Evolutionary conservation across 495 filamentous ascomycete genomes (phyloP).

Genomic region (Xylaria nigripes): DNA sequence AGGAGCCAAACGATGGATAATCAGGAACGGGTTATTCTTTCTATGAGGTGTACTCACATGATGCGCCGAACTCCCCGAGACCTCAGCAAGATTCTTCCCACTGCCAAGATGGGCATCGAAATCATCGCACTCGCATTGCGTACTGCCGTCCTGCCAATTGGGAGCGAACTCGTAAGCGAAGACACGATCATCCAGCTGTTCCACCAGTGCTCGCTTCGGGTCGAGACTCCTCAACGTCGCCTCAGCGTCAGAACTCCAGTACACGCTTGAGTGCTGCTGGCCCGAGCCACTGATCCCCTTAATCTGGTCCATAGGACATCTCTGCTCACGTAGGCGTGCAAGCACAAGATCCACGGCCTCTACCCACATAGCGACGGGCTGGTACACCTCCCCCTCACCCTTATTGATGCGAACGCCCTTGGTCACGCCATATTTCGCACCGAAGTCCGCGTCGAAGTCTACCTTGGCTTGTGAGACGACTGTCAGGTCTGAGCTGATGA

Average conservation of each 20-base stretch:
- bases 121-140: conserved; percentile 79
- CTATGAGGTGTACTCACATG: conserved; percentile 52
- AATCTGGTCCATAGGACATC: conserved; percentile 68
- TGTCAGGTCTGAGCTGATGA: conserved; percentile 70
- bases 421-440: conserved; percentile 70
- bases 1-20: not conserved
- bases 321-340: conserved; percentile 57
- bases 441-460: conserved; percentile 62
- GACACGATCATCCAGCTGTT: conserved; percentile 54
- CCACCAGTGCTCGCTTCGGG: conserved; percentile 49
- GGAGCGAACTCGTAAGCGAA: conserved; percentile 85
- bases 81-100: conserved; percentile 58
- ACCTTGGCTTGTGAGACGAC: conserved; percentile 68
- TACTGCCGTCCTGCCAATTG: conserved; percentile 97
- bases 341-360: conserved; percentile 85
- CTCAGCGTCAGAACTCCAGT: conserved; percentile 75
- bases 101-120: conserved; percentile 68
- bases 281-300: conserved; percentile 83
- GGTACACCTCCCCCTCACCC: conserved; percentile 75
- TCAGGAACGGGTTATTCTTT: not conserved
- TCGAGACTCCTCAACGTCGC: conserved; percentile 52
- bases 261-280: conserved; percentile 93
- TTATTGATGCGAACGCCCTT: conserved; percentile 84
- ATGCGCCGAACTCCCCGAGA: conserved; percentile 87
- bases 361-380: conserved; percentile 89